Percentiles rank a stretch among this genome's conserved stretches.
Evolutionary conservation across 2,329 filamentous ascomycete genomes (phyloP).

Genomic region (Fusarium pseudograminearum): DNA sequence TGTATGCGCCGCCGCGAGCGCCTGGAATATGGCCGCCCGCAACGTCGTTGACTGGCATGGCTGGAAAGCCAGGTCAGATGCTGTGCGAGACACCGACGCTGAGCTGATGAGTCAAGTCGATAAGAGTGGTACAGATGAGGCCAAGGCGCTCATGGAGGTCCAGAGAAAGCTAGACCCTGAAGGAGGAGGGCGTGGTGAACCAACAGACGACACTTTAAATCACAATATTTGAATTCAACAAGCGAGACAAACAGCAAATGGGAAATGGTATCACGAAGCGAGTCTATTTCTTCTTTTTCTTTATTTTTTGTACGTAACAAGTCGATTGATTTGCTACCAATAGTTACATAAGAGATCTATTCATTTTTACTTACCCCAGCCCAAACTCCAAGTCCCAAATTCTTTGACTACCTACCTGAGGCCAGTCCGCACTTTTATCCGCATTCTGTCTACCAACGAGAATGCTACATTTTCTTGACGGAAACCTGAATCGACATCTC

Average conservation of each 20-base stretch:
- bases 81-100: constrained; percentile 47
- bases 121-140: constrained; percentile 33
- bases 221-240: not conserved
- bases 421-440: constrained; percentile 1
- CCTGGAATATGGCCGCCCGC: constrained; percentile 54
- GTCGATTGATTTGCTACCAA: constrained; percentile 6
- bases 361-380: not conserved
- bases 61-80: constrained; percentile 46
- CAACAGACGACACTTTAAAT: not conserved
- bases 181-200: constrained; percentile 22
- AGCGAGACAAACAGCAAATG: constrained; percentile 2
- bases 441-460: not conserved
- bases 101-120: constrained; percentile 43
- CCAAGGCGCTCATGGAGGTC: constrained; percentile 32
- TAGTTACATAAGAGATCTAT: constrained; percentile 14
- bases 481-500: not conserved
- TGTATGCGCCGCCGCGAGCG: constrained; percentile 54
- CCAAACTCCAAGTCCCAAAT: constrained; percentile 9
- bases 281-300: not conserved
- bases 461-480: not conserved
- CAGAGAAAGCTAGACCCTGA: constrained; percentile 30
- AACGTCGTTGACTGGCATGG: constrained; percentile 54
- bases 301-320: not conserved
- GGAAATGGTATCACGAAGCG: constrained; percentile 3
- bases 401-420: constrained; percentile 8